Conservation (phyloP, 208 protist genomes). For the Blechomonas ayalai region DNA sequence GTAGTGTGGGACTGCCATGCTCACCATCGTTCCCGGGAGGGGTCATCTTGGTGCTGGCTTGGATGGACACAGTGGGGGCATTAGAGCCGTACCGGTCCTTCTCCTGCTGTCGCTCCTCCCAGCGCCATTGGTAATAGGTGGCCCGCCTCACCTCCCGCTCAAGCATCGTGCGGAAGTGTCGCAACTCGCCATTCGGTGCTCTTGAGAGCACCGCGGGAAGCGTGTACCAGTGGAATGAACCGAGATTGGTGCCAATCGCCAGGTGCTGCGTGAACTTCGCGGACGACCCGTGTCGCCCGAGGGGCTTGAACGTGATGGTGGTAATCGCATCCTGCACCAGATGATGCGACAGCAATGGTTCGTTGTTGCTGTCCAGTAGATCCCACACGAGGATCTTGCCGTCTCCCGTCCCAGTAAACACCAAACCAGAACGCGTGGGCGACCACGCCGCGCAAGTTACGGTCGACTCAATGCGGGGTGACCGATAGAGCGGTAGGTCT, state of each 20-base stretch:
- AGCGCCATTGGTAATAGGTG: constrained; percentile 80
- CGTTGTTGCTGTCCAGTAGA: constrained; percentile 85
- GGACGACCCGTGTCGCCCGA: constrained; percentile 25
- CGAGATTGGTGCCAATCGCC: constrained; percentile 76
- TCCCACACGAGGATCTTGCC: constrained; percentile 89
- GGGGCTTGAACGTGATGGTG: constrained; percentile 77
- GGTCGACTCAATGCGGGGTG: constrained; percentile 29
- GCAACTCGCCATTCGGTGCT: constrained; percentile 61
- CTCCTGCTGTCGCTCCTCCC: constrained; percentile 65
- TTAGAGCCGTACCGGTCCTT: constrained; percentile 69
- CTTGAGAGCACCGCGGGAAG: constrained; percentile 77
- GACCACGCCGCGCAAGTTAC: constrained; percentile 85
- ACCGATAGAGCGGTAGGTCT: constrained; percentile 66
- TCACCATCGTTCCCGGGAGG: neutral
- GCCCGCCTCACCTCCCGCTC: constrained; percentile 84
- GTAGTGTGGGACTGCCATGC: neutral
- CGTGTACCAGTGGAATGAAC: constrained; percentile 84
- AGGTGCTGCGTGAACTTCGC: constrained; percentile 70
- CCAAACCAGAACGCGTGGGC: constrained; percentile 61
- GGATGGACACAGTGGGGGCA: constrained; percentile 22
- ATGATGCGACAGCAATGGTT: constrained; percentile 79
- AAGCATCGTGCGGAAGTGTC: constrained; percentile 76
- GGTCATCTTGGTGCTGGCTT: neutral
- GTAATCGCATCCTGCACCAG: constrained; percentile 89
- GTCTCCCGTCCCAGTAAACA: constrained; percentile 74